A percentile compares a stretch with the other conserved stretches of the same genome.
Evolutionary conservation across 768 basidiomycete species (phyloP).

Genomic region (Boletus coccyginus): DNA sequence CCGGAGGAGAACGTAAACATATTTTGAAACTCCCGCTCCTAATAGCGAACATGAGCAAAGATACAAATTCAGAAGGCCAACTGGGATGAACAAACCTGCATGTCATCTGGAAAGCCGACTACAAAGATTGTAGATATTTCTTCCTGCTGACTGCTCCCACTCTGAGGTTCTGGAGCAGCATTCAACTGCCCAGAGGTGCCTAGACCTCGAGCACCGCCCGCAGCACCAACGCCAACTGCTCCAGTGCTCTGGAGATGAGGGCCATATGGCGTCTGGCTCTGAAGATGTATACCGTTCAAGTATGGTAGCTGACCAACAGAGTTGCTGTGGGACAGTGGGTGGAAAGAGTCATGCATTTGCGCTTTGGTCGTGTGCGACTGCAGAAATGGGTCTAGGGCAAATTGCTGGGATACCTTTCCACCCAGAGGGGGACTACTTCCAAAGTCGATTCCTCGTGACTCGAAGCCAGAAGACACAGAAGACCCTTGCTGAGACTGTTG

Average conservation of each 20-base stretch:
- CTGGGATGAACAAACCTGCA: constrained; percentile 66
- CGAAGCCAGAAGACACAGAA: constrained; percentile 21
- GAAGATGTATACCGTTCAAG: constrained; percentile 47
- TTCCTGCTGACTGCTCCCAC: constrained; percentile 48
- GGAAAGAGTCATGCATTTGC: constrained; percentile 35
- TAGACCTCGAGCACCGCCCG: constrained; percentile 26
- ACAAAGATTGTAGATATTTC: constrained; percentile 98
- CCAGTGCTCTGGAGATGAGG: constrained; percentile 56
- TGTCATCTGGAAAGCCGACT: constrained; percentile 98
- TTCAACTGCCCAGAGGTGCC: constrained; percentile 31
- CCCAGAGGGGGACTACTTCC: constrained; percentile 25
- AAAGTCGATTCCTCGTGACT: constrained; percentile 35
- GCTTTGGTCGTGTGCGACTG: constrained; percentile 28
- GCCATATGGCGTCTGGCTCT: constrained; percentile 76
- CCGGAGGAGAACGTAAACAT: constrained; percentile 97
- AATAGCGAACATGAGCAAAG: constrained; percentile 13
- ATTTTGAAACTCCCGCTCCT: constrained; percentile 99
- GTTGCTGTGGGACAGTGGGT: constrained; percentile 31
- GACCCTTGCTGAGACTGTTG: constrained; percentile 35
- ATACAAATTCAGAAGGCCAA: constrained; percentile 5
- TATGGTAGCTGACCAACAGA: constrained; percentile 34
- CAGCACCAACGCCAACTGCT: constrained; percentile 21
- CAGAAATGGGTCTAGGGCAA: constrained; percentile 33
- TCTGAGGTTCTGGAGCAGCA: constrained; percentile 18
- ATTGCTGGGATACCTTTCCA: constrained; percentile 30